These are phyloP conservation scores for Clonostachys sp. DNA, from an alignment of 2,329 filamentous ascomycete genomes.

Conservation along the genomic window DNA sequence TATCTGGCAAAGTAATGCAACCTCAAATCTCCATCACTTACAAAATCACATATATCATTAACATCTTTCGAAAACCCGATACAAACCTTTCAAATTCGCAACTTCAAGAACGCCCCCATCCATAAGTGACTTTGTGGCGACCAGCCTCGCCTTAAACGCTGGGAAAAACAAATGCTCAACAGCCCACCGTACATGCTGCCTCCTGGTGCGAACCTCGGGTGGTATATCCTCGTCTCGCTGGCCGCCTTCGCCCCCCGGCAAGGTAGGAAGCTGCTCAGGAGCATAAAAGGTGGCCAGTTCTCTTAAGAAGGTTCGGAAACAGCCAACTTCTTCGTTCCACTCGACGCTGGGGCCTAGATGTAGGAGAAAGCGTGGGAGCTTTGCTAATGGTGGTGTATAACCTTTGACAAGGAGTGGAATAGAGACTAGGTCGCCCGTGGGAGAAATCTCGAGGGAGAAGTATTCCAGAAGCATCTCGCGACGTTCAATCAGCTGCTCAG, in stretches of 20 bases:
- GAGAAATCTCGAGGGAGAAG: conserved; percentile 80
- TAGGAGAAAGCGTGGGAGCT: conserved; percentile 84
- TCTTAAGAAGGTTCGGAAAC: conserved; percentile 78
- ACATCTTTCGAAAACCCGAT: conserved; percentile 92
- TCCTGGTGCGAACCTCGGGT: conserved; percentile 50
- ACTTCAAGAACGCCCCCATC: conserved; percentile 75
- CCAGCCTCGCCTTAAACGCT: conserved; percentile 74
- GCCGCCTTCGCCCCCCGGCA: conserved; percentile 23
- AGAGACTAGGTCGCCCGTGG: conserved; percentile 68
- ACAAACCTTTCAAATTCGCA: conserved; percentile 87
- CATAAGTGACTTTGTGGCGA: conserved; percentile 76
- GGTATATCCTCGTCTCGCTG: conserved; percentile 30
- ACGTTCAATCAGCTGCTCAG: conserved; percentile 65
- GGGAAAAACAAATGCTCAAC: conserved; percentile 89
- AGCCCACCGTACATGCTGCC: conserved; percentile 66
- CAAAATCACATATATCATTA: conserved; percentile 30
- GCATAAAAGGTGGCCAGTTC: conserved; percentile 90
- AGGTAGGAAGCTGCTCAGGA: conserved; percentile 72
- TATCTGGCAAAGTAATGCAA: too few species aligned
- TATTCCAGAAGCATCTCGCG: conserved; percentile 90
- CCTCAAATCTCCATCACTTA: too few species aligned
- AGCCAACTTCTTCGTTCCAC: conserved; percentile 80
- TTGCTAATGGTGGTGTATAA: conserved; percentile 80
- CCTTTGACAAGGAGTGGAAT: conserved; percentile 86
- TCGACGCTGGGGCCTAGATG: conserved; percentile 82